Conservation (phyloP, 257 asterid genomes). For the Solanum etuberosum region DNA sequence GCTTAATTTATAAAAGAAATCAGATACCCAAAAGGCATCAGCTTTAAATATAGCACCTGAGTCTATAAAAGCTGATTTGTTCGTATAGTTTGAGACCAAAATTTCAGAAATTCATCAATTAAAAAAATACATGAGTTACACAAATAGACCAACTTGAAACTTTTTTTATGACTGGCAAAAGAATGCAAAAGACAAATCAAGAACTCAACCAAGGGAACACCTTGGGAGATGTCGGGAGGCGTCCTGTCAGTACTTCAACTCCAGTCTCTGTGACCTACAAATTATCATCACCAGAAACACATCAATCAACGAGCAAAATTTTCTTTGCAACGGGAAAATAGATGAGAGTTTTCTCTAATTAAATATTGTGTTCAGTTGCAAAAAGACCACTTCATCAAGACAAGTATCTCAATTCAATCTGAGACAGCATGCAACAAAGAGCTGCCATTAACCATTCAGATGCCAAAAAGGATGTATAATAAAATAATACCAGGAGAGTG, state of each 20-base stretch:
- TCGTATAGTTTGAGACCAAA: background rate
- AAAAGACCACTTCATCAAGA: background rate
- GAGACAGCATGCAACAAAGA: background rate
- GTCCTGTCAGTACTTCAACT: conserved; percentile 88
- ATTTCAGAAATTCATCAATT: background rate
- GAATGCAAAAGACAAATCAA: conserved; percentile 4
- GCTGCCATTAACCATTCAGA: background rate
- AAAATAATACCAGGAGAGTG: conserved; percentile 59
- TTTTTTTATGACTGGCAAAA: background rate
- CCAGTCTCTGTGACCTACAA: conserved; percentile 84
- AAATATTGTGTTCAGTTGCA: background rate
- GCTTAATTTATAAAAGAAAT: background rate
- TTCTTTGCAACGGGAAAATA: background rate
- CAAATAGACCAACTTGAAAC: background rate
- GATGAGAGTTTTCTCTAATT: background rate
- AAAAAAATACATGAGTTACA: background rate
- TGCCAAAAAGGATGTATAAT: background rate
- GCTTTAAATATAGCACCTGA: background rate
- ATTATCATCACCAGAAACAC: background rate
- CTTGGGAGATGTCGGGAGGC: conserved; percentile 80
- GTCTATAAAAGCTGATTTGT: background rate
- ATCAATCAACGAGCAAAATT: background rate
- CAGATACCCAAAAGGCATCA: background rate
- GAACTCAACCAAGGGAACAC: conserved; percentile 78
- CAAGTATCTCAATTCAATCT: background rate